A percentile compares a stretch with the other conserved stretches of the same genome.
Evolutionary conservation across 805 yeast species (phyloP).

Genomic region (Nematodospora valgi): DNA sequence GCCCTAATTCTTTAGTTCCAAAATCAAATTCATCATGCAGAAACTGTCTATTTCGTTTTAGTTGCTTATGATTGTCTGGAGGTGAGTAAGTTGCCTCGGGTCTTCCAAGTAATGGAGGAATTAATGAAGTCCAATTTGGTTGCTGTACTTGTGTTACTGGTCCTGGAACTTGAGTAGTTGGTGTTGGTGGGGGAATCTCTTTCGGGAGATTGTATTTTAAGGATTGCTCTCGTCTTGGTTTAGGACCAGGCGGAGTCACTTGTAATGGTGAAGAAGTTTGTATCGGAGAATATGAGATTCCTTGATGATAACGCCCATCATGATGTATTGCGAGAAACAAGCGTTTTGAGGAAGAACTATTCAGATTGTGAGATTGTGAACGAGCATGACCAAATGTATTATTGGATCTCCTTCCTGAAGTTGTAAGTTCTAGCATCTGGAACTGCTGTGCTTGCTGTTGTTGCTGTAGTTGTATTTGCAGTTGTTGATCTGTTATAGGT

Average conservation of each 20-base stretch:
- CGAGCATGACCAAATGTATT: slow-evolving; percentile 5
- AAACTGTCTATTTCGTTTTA: neutral
- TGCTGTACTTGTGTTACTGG: neutral
- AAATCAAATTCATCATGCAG: slow-evolving; percentile 3
- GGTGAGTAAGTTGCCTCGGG: slow-evolving; percentile 12
- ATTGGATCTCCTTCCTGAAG: too few species aligned
- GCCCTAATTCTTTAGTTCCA: neutral
- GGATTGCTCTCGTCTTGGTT: neutral
- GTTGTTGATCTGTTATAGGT: neutral
- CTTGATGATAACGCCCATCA: neutral
- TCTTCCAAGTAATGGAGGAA: slow-evolving; percentile 29
- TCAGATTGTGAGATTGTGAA: slow-evolving; percentile 2
- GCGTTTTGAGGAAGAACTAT: neutral
- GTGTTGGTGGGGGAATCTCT: neutral
- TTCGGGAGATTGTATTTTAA: neutral
- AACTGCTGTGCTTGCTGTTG: too few species aligned
- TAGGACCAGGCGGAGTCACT: neutral
- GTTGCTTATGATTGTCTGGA: slow-evolving; percentile 2
- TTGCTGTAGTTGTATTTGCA: neutral
- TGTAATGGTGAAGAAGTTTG: neutral
- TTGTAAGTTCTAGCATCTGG: too few species aligned
- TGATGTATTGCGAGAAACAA: slow-evolving; percentile 7
- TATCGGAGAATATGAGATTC: neutral
- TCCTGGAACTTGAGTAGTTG: neutral
- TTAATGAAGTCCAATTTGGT: slow-evolving; percentile 28